A percentile compares a stretch with the other conserved stretches of the same genome.
Conservation (phyloP, 768 basidiomycete species). For the Amanita inopinata region DNA sequence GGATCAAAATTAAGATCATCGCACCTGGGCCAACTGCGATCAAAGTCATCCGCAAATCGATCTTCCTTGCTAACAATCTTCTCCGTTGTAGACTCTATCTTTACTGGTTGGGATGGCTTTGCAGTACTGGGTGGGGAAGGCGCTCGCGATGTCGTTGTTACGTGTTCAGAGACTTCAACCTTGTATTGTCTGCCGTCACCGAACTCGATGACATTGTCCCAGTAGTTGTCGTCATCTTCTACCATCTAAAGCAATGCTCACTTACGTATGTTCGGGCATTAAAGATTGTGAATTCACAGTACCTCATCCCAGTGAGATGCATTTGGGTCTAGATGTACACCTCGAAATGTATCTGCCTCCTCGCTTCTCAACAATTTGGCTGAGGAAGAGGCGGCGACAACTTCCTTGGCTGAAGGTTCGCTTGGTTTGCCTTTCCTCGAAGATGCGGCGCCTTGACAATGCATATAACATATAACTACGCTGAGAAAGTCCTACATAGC, state of each 20-base stretch:
- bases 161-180: slow-evolving; percentile 45
- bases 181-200: slow-evolving; percentile 91
- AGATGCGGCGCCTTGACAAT: slow-evolving; percentile 20
- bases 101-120: slow-evolving; percentile 15
- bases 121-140: slow-evolving; percentile 9
- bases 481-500: background rate
- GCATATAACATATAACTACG: slow-evolving; percentile 7
- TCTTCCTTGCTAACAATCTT: slow-evolving; percentile 74
- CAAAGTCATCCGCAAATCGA: slow-evolving; percentile 88
- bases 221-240: slow-evolving; percentile 87
- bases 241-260: slow-evolving; percentile 48
- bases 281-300: slow-evolving; percentile 20
- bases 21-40: slow-evolving; percentile 88
- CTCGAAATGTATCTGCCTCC: slow-evolving; percentile 90
- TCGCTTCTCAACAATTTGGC: slow-evolving; percentile 62
- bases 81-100: slow-evolving; percentile 14
- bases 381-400: slow-evolving; percentile 36
- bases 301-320: slow-evolving; percentile 99
- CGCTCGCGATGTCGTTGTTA: slow-evolving; percentile 9
- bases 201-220: slow-evolving; percentile 88
- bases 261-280: background rate
- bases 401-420: slow-evolving; percentile 39
- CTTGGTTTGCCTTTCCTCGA: slow-evolving; percentile 26
- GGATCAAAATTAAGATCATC: background rate
- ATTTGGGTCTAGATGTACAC: slow-evolving; percentile 88